Base-by-base conservation (phyloP, 352 stramenopile species). In the Paralagenidium karlingii region DNA sequence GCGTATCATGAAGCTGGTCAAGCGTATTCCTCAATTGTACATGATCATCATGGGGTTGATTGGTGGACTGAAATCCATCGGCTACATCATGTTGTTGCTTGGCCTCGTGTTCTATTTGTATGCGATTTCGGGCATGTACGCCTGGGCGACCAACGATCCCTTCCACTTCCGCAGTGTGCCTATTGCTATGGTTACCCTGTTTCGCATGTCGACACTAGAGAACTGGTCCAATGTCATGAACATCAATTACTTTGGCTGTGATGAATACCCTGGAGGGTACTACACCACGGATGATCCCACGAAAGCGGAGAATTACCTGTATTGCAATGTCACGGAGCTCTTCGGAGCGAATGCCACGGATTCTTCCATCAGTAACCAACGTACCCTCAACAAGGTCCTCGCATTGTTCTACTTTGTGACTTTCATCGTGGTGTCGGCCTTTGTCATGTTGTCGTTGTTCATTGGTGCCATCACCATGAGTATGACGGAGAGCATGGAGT, bases 31-130 rank as follows among this genome's bases (percentile, higher is more conserved):
- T 12, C 75, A 93, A 54, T 61, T 95, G n/a, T 84, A 84, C 46
- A 85, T 95, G 60, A 91, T 95, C 50, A 70, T 94, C 32, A 88
- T 94, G 65, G 83, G 81, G 0, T 69, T 95, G 15, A 84, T 95
- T 22, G 76, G 70, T 25, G 77, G 80, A 1, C 58, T 95, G 19
- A 83, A 79, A 48, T 93, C 73, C 22, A 94, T 94, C 53, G 71
- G 67, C n/a, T 95, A 94, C 60, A 93, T 95, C 38, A 62, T 80
- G 34, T 33, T 94, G 19, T 58, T 95, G 27, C 60, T 95, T 9
- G 60, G 88, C 25, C 63, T 95, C 33, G 69, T 94, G 0, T 85
- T 85, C 51, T 95, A 95, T 49, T 49, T 95, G 19, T 95, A 92
- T 45, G 78, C 83, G 15, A 88, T 95, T 51, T 76, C 85, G 2